Conservation (phyloP, 1,284 basidiomycete species). For the Kalmanozyma brasiliensis region DNA sequence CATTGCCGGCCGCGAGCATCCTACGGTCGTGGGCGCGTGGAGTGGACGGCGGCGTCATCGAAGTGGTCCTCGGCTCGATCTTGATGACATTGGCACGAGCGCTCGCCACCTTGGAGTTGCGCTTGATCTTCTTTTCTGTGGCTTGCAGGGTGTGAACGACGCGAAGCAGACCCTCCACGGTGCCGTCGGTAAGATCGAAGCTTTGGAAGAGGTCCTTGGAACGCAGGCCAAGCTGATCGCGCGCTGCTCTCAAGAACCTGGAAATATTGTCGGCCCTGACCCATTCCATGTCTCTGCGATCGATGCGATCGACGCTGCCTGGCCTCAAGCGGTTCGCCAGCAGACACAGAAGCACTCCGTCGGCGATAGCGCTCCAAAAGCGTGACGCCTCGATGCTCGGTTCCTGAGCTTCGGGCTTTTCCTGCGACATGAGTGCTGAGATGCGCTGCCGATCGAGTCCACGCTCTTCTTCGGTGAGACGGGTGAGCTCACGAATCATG, state of each 20-base stretch:
- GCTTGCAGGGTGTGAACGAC: conserved; percentile 54
- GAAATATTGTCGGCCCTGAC: conserved; percentile 56
- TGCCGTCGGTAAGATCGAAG: conserved; percentile 54
- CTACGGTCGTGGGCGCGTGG: conserved; percentile 35
- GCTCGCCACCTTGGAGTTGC: conserved; percentile 22
- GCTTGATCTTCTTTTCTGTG: conserved; percentile 26
- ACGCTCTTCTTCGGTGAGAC: conserved; percentile 20
- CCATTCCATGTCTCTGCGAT: conserved; percentile 52
- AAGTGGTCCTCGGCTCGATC: conserved; percentile 42
- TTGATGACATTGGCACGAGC: conserved; percentile 25
- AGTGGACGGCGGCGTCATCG: conserved; percentile 45
- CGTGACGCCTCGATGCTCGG: conserved; percentile 30
- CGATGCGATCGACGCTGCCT: conserved; percentile 44
- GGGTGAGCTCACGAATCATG: conserved; percentile 42
- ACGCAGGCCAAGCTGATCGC: conserved; percentile 53
- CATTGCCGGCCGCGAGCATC: conserved; percentile 25
- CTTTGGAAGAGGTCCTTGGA: conserved; percentile 56
- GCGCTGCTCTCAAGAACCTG: conserved; percentile 51
- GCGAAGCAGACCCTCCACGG: conserved; percentile 50
- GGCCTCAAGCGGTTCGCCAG: conserved; percentile 48
- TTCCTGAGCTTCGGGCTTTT: conserved; percentile 19
- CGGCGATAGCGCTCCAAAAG: conserved; percentile 53
- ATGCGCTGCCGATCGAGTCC: conserved; percentile 37
- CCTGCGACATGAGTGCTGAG: conserved; percentile 28
- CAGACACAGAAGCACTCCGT: conserved; percentile 57